Evolutionary conservation across 495 filamentous ascomycete species (phyloP), one percentile per base, ranked within the genome.

Genomic region (Clavariopsis aquatica): DNA sequence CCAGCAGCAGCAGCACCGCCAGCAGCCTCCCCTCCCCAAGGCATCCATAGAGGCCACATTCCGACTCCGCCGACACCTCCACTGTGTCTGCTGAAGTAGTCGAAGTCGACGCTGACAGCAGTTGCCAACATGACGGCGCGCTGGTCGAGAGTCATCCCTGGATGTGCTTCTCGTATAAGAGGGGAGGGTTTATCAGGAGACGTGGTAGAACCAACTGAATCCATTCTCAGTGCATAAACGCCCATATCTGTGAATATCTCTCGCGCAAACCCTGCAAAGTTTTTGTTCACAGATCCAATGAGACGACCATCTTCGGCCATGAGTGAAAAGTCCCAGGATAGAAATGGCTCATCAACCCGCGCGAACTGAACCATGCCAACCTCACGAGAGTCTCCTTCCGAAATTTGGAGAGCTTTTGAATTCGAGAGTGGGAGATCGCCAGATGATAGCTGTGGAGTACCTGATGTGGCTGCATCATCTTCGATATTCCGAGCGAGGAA

Each of bases 191-290:
- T 29, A 20, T 56, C 53, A 12, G 52, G 41, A 55, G 81, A 78
- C 15, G 73, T 62, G 12, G 73, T 75, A 19, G 81, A 56, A 2
- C 75, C 78, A 19, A 83, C 85, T 13, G 84, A 82, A 67, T 90
- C 87, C 86, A 90, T 89, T 5, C 85, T 78, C 29, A 89, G 69
- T 3, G 83, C 86, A 70, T 90, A 90, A 2, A 89, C 84, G 49
- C 87, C 87, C 0, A 85, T 88, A 55, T 89, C 87, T 0, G 87
- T 90, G 73, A 89, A 89, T 38, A 90, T 75, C 62, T 90, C 87
- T 0, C 87, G 78, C n/a, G 82, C 85, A 71, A 89, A 89, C 0
- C 87, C 87, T 29, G 74, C 78, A 71, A 88, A 90, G 64, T 89
- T 83, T 52, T 87, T 82, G 66, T 89, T 89, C 3, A 90, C 86